Conservation (phyloP, 305 asterid species). For the Withania somnifera region DNA sequence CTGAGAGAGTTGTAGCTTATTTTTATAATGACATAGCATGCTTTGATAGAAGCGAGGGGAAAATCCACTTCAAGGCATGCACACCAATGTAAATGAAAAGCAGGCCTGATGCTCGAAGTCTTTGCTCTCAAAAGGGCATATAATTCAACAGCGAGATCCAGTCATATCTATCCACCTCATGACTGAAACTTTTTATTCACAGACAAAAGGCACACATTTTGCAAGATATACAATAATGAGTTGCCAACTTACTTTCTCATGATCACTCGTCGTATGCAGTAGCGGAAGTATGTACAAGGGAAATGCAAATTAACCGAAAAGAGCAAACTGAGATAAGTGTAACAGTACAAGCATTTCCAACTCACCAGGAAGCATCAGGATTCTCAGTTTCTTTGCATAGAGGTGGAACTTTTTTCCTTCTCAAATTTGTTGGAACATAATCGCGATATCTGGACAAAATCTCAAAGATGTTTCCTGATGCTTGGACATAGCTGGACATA, state of each 20-base stretch:
- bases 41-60: neutral
- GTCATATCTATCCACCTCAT: neutral
- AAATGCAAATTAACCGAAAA: neutral
- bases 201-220: neutral
- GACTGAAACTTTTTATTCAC: neutral
- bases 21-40: neutral
- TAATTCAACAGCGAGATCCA: neutral
- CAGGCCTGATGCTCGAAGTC: neutral
- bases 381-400: conserved; percentile 78
- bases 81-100: neutral
- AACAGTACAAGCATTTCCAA: neutral
- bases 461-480: no score
- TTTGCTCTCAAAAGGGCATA: neutral
- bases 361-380: conserved; percentile 93
- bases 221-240: neutral
- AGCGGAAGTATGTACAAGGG: neutral
- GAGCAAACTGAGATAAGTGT: neutral
- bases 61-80: neutral
- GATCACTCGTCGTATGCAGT: neutral
- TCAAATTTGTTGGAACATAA: conserved; percentile 71
- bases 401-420: conserved; percentile 75
- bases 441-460: conserved; percentile 66
- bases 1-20: neutral
- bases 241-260: neutral
- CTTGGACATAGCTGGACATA: no score